A percentile compares a stretch with the other conserved stretches of the same genome.
Evolutionary conservation across 2,329 filamentous ascomycete species (phyloP).

Genomic region (Cladorrhinum sp.): DNA sequence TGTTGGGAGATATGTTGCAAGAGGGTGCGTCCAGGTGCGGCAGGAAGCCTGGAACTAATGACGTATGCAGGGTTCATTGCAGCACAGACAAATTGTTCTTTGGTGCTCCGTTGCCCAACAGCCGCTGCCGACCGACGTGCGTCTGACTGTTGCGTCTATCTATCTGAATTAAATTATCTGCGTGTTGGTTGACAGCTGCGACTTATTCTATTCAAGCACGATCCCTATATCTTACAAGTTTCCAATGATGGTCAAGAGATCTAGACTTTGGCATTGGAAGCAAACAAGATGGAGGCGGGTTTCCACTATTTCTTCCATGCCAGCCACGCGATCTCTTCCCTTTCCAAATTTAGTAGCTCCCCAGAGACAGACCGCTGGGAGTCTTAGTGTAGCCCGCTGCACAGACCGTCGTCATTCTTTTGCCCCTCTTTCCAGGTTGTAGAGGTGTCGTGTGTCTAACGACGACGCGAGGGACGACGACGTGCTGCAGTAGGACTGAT

Average conservation of each 20-base stretch:
- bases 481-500: not conserved
- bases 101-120: constrained; percentile 10
- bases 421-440: constrained; percentile 4
- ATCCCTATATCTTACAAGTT: no score
- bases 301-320: not conserved
- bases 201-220: not conserved
- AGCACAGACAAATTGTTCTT: constrained; percentile 1
- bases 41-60: constrained; percentile 11
- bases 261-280: no score
- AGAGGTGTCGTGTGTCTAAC: not conserved
- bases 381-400: not conserved
- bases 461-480: not conserved
- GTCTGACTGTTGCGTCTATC: not conserved
- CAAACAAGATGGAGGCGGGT: no score
- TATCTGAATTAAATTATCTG: not conserved
- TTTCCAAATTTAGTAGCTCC: constrained; percentile 9
- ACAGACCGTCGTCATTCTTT: constrained; percentile 13
- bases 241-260: no score
- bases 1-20: not conserved
- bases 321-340: not conserved
- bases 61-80: constrained; percentile 21
- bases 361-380: not conserved
- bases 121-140: constrained; percentile 10
- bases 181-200: no score
- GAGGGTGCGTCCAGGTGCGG: not conserved